These are phyloP conservation scores for Syncephalastrum monosporum DNA, from an alignment of 371 early-diverging fungal species.

Conservation along the genomic window DNA sequence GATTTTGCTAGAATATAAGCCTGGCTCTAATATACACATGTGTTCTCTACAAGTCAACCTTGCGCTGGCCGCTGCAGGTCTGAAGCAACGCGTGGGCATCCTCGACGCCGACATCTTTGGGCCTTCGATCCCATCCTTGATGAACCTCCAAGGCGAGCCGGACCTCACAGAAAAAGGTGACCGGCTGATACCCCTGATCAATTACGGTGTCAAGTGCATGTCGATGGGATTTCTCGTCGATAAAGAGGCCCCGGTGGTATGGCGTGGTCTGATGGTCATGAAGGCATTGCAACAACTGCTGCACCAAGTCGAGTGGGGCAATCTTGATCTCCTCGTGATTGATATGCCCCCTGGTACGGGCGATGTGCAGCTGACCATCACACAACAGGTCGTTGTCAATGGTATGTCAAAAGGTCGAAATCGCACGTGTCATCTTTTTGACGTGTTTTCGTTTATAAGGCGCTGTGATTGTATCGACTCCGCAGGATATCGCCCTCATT, in stretches of 20 bases:
- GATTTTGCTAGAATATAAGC: too few species aligned
- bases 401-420: conserved; percentile 38
- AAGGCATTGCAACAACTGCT: conserved; percentile 88
- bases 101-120: conserved; percentile 93
- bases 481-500: conserved; percentile 85
- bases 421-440: background rate
- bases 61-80: conserved; percentile 68
- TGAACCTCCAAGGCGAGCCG: conserved; percentile 79
- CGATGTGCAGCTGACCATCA: conserved; percentile 83
- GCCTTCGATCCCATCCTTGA: conserved; percentile 83
- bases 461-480: conserved; percentile 87
- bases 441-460: conserved; percentile 32
- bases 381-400: conserved; percentile 74
- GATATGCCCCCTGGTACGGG: conserved; percentile 96
- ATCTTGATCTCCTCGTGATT: conserved; percentile 78
- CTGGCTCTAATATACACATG: background rate
- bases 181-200: conserved; percentile 66
- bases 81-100: conserved; percentile 69
- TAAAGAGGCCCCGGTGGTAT: conserved; percentile 79
- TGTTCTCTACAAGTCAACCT: conserved; percentile 62
- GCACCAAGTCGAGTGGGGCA: conserved; percentile 83
- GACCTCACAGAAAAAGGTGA: conserved; percentile 64
- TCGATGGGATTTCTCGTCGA: conserved; percentile 89
- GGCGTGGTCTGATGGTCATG: conserved; percentile 95
- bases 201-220: conserved; percentile 89